Conservation (phyloP, 164 flowering plant genomes). For the Cinnamomum micranthum region DNA sequence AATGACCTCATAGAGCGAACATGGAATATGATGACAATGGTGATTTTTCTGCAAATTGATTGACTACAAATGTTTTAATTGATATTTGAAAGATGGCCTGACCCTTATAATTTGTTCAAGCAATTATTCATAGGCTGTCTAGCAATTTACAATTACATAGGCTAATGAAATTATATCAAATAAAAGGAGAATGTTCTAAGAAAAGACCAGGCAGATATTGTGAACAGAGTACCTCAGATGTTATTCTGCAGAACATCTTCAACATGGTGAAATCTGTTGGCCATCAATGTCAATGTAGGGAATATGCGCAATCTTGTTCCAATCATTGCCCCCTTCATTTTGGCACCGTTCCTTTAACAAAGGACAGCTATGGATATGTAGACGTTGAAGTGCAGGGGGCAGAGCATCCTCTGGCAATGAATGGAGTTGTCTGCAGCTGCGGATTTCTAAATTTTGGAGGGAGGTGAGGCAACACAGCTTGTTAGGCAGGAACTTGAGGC, state of each 20-base stretch:
- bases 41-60: too few relatives aligned
- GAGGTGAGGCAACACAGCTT: not conserved
- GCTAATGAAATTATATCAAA: too few relatives aligned
- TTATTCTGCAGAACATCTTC: not conserved
- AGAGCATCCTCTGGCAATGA: conserved; percentile 7
- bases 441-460: conserved; percentile 4
- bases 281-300: conserved; percentile 3
- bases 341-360: conserved; percentile 5
- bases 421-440: not conserved
- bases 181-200: too few relatives aligned
- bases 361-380: conserved; percentile 1
- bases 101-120: too few relatives aligned
- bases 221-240: too few relatives aligned
- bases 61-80: too few relatives aligned
- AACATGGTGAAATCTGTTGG: not conserved
- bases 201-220: too few relatives aligned
- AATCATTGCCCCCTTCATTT: conserved; percentile 7
- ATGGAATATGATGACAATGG: too few relatives aligned
- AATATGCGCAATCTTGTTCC: conserved; percentile 8
- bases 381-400: not conserved
- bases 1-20: too few relatives aligned
- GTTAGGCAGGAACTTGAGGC: conserved; percentile 8
- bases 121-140: too few relatives aligned
- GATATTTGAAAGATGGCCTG: too few relatives aligned
- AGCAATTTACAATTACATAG: too few relatives aligned